Conservation (phyloP, 1,139 yeast genomes). For the Trichomonascaceae sp. region DNA sequence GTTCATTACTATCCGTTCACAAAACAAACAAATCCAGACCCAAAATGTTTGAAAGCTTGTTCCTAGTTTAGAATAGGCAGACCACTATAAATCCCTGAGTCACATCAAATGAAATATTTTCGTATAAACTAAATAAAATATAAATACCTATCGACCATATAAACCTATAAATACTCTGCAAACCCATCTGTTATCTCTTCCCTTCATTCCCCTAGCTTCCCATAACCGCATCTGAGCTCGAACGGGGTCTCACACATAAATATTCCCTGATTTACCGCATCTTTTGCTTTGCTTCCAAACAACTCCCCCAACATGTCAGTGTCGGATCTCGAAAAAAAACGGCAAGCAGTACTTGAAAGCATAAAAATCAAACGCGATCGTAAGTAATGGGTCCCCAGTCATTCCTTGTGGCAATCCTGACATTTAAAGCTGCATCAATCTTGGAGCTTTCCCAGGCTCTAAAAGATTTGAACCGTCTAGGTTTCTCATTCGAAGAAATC, state of each 20-base stretch:
- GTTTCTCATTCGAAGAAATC: constrained; percentile 28
- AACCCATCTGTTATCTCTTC: too few relatives aligned
- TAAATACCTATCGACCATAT: too few relatives aligned
- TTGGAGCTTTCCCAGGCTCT: constrained; percentile 18
- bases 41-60: not conserved
- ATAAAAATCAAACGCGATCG: constrained; percentile 3
- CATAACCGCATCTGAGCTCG: too few relatives aligned
- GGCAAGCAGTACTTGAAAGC: constrained; percentile 13
- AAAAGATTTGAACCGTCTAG: constrained; percentile 24
- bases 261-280: not conserved
- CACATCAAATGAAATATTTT: not conserved
- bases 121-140: too few relatives aligned
- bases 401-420: not conserved
- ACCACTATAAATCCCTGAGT: not conserved
- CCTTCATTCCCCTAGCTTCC: too few relatives aligned
- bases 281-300: not conserved
- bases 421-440: not conserved
- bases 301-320: not conserved
- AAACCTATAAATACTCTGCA: too few relatives aligned
- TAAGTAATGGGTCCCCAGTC: not conserved
- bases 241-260: not conserved
- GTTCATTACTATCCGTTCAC: too few relatives aligned
- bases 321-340: constrained; percentile 10
- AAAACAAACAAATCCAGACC: too few relatives aligned
- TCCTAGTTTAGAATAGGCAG: not conserved